Base-by-base conservation (phyloP, 176 grass and related monocot genomes). In the Paspalum notatum region DNA sequence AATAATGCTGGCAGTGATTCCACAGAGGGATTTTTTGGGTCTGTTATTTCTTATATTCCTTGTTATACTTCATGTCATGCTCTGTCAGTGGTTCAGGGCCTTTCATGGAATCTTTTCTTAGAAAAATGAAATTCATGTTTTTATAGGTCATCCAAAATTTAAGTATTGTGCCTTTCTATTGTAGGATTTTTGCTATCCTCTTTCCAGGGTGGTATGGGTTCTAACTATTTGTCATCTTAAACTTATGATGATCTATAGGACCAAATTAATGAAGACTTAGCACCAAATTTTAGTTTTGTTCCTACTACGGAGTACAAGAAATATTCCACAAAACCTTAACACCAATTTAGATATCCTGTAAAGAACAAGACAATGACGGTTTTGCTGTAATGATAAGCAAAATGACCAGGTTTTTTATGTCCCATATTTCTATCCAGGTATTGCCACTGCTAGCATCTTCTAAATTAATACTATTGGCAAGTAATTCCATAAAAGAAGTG, bases 1-100 rank as follows among this genome's bases (percentile, higher is more conserved):
- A 94, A 94, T 79, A 97, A 97, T 85, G 94, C 94, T 70, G 94
- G 91, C 61, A 75, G 57, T 74, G 87, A 94, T 89, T 97, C 94
- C 4, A 94, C 91, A 0, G 82, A 97, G 68, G 94, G 94, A 0
- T 94, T 92, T 88, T 94, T 82, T 41, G 91, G 91, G 91, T 97
- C 44, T 68, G 86, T 90, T 75, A 49, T 21, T 69, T 47, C 5
- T 12, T 68, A 48, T 20, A 53, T 20, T 80, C 26, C 79, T 68
- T 52, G 48, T 27, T 80, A n/a, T 77, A 62, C 84, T 74, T 74
- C 8, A 7, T 75, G 46, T 1, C 18, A 84, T 84, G 43, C 6
- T 32, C 24, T 80, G 38, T 79, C 26, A 79, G 47, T 79, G 18
- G 14, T 65, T n/a, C 16, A 18, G 38, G 47, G 12, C 20, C 53